A percentile compares a stretch with the other conserved stretches of the same genome.
phyloP scores from a whole-genome alignment of 1,284 basidiomycete species.

The Tetrapyrgos nigripes region DNA sequence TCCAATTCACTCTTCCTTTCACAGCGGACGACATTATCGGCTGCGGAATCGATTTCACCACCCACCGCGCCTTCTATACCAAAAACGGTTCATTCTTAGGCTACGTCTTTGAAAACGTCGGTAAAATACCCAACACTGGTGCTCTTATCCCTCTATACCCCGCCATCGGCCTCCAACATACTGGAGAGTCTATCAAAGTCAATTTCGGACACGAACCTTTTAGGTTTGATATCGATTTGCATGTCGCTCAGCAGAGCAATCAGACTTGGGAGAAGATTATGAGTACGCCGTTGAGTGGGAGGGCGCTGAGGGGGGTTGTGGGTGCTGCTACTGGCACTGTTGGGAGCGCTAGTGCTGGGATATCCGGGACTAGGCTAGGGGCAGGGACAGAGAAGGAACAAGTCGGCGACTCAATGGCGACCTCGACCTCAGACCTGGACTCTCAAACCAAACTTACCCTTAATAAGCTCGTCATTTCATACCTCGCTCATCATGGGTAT shows the following conservation, averaged over 20 bases:
- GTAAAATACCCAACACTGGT: too few species aligned
- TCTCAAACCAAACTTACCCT: constrained; percentile 52
- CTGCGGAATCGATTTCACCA: constrained; percentile 89
- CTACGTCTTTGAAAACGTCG: constrained; percentile 72
- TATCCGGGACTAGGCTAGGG: too few species aligned
- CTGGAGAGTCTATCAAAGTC: constrained; percentile 73
- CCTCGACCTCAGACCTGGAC: constrained; percentile 29
- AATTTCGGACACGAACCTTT: constrained; percentile 91
- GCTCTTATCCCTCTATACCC: constrained; percentile 74
- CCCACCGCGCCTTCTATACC: constrained; percentile 84
- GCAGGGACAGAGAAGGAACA: too few species aligned
- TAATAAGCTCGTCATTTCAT: constrained; percentile 77
- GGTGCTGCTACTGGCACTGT: too few species aligned
- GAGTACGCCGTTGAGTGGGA: constrained; percentile 50
- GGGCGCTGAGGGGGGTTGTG: too few species aligned
- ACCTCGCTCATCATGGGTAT: constrained; percentile 84
- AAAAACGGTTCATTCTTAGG: constrained; percentile 86
- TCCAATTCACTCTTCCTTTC: constrained; percentile 11
- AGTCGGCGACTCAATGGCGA: constrained; percentile 26
- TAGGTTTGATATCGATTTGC: constrained; percentile 85
- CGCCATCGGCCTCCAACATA: constrained; percentile 85
- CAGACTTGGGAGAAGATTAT: constrained; percentile 70
- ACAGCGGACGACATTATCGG: constrained; percentile 86
- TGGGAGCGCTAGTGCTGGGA: too few species aligned
- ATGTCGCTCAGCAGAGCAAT: constrained; percentile 72